These are phyloP conservation scores for Neurospora sp. DNA, from an alignment of 2,329 filamentous ascomycete species.

Conservation along the genomic window DNA sequence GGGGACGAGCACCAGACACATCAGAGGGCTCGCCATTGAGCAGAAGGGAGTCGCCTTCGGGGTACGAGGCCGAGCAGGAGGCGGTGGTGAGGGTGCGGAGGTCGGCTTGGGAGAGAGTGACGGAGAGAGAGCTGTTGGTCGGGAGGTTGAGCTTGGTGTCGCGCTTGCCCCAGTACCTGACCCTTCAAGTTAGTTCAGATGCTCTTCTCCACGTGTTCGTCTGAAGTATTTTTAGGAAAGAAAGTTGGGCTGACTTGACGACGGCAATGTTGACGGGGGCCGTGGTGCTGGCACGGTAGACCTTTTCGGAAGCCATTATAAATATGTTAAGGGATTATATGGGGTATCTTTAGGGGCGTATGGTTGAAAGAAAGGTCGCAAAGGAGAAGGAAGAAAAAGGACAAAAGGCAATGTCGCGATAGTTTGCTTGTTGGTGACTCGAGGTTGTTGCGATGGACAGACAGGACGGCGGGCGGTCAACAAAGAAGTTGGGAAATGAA, in stretches of 20 bases:
- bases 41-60: slow-evolving; percentile 57
- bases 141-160: slow-evolving; percentile 90
- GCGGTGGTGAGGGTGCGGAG: slow-evolving; percentile 94
- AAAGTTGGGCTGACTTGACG: slow-evolving; percentile 58
- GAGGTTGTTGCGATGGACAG: not conserved
- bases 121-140: slow-evolving; percentile 94
- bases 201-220: not conserved
- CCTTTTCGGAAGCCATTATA: slow-evolving; percentile 28
- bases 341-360: not conserved
- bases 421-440: not conserved
- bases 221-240: slow-evolving; percentile 1
- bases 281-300: slow-evolving; percentile 91
- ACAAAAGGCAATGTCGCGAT: not conserved
- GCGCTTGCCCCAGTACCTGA: slow-evolving; percentile 86
- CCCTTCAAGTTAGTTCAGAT: not conserved
- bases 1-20: slow-evolving; percentile 79
- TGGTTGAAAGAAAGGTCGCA: not conserved
- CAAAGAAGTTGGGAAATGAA: not conserved
- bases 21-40: slow-evolving; percentile 80
- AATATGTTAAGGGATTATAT: not conserved
- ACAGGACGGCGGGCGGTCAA: not conserved
- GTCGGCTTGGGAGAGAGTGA: slow-evolving; percentile 89
- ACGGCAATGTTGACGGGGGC: slow-evolving; percentile 97
- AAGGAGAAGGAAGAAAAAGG: not conserved
- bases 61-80: slow-evolving; percentile 69